Percentiles rank a stretch among this genome's conserved stretches.
phyloP scores from a whole-genome alignment of 768 basidiomycete species.

The Lactarius sanguifluus region DNA sequence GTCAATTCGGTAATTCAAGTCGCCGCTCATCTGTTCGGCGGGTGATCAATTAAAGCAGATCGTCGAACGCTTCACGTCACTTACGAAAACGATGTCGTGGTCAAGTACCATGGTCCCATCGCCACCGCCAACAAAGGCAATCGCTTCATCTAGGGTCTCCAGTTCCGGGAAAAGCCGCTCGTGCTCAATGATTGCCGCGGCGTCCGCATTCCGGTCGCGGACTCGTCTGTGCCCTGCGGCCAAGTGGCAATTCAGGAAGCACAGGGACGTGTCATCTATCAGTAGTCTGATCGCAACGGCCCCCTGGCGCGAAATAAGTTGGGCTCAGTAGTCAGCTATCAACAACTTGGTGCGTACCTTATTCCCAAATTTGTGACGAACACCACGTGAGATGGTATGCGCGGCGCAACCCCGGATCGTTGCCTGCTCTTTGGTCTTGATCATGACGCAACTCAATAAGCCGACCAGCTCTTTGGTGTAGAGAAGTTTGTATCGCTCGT shows the following conservation, averaged over 20 bases:
- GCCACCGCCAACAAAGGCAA: conserved; percentile 84
- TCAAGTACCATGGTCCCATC: conserved; percentile 92
- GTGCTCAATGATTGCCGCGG: conserved; percentile 85
- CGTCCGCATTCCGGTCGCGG: conserved; percentile 81
- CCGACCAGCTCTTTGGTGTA: conserved; percentile 92
- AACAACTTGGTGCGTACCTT: conserved; percentile 57
- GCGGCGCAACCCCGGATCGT: conserved; percentile 67
- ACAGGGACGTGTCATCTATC: conserved; percentile 89
- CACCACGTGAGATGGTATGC: conserved; percentile 87
- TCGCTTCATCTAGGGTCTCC: conserved; percentile 50
- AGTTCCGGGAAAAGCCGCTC: conserved; percentile 58
- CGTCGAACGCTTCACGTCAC: conserved; percentile 34
- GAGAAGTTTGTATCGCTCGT: conserved; percentile 72
- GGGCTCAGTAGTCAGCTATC: neutral
- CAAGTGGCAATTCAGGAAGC: conserved; percentile 95
- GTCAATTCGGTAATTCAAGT: conserved; percentile 98
- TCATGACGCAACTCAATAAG: conserved; percentile 74
- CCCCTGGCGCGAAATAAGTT: conserved; percentile 50
- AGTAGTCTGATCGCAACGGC: conserved; percentile 89
- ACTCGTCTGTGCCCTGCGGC: conserved; percentile 91
- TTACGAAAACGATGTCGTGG: conserved; percentile 90
- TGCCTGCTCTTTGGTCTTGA: conserved; percentile 63
- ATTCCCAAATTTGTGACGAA: conserved; percentile 92
- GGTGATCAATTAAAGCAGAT: neutral
- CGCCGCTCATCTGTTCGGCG: conserved; percentile 69